Evolutionary conservation across 2,329 filamentous ascomycete genomes (phyloP).

Genomic region (Exserohilum turcica): DNA sequence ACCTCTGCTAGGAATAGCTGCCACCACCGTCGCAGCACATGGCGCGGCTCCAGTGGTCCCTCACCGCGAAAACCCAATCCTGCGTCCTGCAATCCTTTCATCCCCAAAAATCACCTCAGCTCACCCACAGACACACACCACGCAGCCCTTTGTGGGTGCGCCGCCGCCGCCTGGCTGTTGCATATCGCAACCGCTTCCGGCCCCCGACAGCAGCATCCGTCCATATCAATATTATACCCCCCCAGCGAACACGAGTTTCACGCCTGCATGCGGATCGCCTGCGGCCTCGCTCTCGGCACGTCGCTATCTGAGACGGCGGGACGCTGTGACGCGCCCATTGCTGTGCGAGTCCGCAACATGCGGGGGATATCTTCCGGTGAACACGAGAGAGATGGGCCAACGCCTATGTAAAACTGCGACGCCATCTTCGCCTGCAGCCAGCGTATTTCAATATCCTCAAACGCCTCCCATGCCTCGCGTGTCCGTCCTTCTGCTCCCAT

Average conservation of each 20-base stretch:
- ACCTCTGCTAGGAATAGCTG: constrained; percentile 1
- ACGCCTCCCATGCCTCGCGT: background rate
- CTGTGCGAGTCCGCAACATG: constrained; percentile 6
- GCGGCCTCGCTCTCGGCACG: constrained; percentile 7
- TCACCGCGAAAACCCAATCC: constrained; percentile 9
- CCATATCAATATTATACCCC: constrained; percentile 13
- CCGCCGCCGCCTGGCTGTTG: constrained; percentile 6
- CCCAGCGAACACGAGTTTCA: constrained; percentile 14
- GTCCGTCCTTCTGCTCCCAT: background rate
- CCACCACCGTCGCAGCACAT: constrained; percentile 4
- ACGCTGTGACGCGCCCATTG: constrained; percentile 11
- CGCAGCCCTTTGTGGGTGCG: background rate
- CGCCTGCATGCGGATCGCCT: constrained; percentile 9
- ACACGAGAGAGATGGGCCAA: background rate
- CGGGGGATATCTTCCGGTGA: constrained; percentile 10
- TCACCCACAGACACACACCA: background rate
- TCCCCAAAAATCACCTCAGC: background rate
- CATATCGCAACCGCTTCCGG: constrained; percentile 12
- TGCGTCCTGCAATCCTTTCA: background rate
- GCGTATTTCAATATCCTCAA: constrained; percentile 7
- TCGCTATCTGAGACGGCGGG: constrained; percentile 14
- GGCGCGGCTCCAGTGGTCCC: constrained; percentile 6
- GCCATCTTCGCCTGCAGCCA: constrained; percentile 1
- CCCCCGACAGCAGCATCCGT: constrained; percentile 4
- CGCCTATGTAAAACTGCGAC: constrained; percentile 2